Evolutionary conservation across 2,329 filamentous ascomycete genomes (phyloP).

Genomic region (Chrysoporthe deuterocubensis): DNA sequence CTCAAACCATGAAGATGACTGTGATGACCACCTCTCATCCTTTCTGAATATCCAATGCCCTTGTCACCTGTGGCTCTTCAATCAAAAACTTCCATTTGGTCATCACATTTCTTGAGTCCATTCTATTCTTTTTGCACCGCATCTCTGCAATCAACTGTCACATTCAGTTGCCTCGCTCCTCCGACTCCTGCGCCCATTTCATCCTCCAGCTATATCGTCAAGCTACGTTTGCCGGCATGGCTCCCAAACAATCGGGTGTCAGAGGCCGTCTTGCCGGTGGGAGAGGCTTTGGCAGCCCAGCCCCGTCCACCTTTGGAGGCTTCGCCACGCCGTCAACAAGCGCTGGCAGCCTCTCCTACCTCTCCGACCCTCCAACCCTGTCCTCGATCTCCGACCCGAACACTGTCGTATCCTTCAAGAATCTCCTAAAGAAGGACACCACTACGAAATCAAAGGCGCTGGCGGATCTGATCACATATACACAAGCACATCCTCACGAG

Average conservation of each 20-base stretch:
- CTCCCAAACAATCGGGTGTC: slow-evolving; percentile 11
- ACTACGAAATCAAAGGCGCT: slow-evolving; percentile 90
- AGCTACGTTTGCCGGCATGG: slow-evolving; percentile 10
- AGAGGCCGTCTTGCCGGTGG: slow-evolving; percentile 25
- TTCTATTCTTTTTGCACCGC: background rate
- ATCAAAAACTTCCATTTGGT: background rate
- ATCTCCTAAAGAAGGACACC: slow-evolving; percentile 87
- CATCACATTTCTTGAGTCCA: background rate
- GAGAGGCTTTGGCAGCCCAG: slow-evolving; percentile 30
- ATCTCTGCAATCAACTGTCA: background rate
- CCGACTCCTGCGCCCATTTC: background rate
- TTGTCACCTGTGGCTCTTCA: background rate
- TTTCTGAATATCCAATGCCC: background rate
- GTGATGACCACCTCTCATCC: background rate
- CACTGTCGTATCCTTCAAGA: slow-evolving; percentile 89
- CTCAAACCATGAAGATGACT: background rate
- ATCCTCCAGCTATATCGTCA: background rate
- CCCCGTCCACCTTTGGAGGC: slow-evolving; percentile 43
- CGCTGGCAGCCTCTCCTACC: slow-evolving; percentile 72
- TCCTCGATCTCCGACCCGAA: slow-evolving; percentile 77
- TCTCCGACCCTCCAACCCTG: slow-evolving; percentile 83
- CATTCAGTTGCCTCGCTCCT: background rate
- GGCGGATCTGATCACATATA: slow-evolving; percentile 75
- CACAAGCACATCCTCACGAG: slow-evolving; percentile 39
- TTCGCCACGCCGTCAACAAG: slow-evolving; percentile 46